These are phyloP conservation scores for Camillea tinctor DNA, from an alignment of 2,329 filamentous ascomycete genomes.

Conservation along the genomic window DNA sequence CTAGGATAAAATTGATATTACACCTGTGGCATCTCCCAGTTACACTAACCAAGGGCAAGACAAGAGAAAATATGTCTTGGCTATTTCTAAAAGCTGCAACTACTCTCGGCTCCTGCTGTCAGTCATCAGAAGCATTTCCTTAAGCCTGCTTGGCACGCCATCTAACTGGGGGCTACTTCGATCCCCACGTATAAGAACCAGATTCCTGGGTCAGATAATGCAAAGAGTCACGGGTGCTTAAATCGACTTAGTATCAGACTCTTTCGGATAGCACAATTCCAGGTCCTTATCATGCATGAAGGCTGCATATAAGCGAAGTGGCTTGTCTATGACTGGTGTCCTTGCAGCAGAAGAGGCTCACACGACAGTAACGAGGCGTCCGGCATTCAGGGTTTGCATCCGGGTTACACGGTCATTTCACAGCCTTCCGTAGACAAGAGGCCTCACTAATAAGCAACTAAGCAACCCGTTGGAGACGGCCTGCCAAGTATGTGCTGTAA, in stretches of 20 bases:
- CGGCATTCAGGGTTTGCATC: slow-evolving; percentile 10
- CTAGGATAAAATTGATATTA: too few relatives aligned
- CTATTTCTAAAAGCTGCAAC: background rate
- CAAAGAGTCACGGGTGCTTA: background rate
- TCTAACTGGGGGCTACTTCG: background rate
- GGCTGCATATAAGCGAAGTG: background rate
- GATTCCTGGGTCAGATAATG: background rate
- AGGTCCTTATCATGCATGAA: background rate
- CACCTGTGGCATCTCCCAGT: background rate
- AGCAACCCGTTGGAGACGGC: background rate
- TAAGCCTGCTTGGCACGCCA: background rate
- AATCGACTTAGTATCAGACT: background rate
- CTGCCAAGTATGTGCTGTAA: slow-evolving; percentile 1
- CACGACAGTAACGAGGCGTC: slow-evolving; percentile 2
- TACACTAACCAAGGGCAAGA: background rate
- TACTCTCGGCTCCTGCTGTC: background rate
- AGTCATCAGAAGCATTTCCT: background rate
- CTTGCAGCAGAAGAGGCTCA: background rate
- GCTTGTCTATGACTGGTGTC: background rate
- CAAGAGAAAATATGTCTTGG: background rate
- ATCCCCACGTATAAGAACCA: background rate
- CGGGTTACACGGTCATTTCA: slow-evolving; percentile 13
- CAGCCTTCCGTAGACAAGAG: slow-evolving; percentile 2
- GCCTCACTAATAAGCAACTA: background rate
- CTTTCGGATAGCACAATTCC: background rate